phyloP scores from a whole-genome alignment of 73 alveolate genomes.

The Paramecium primaurelia region DNA sequence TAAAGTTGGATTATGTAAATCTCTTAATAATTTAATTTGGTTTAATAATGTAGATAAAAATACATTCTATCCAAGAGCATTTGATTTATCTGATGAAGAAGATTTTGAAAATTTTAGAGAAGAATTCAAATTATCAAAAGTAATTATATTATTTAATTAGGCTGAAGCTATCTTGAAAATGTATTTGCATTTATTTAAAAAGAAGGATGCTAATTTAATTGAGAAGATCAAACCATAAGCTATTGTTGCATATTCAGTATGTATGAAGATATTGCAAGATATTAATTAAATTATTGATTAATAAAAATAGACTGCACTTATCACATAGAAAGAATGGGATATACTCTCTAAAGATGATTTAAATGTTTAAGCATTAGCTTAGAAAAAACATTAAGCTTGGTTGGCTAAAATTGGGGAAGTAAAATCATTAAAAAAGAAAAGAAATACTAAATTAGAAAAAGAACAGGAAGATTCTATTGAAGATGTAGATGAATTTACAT shows the following conservation, averaged over 20 bases:
- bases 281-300: slow-evolving; percentile 88
- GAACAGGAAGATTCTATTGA: slow-evolving; percentile 72
- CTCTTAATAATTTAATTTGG: slow-evolving; percentile 88
- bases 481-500: slow-evolving; percentile 63
- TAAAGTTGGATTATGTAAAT: slow-evolving; percentile 89
- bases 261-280: slow-evolving; percentile 82
- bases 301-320: slow-evolving; percentile 65
- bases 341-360: slow-evolving; percentile 88
- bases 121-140: slow-evolving; percentile 90
- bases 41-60: slow-evolving; percentile 89
- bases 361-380: slow-evolving; percentile 67
- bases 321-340: slow-evolving; percentile 91
- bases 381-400: slow-evolving; percentile 74
- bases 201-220: slow-evolving; percentile 43
- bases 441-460: slow-evolving; percentile 58
- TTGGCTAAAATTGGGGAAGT: slow-evolving; percentile 66
- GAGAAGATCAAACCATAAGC: slow-evolving; percentile 72
- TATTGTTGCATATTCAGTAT: slow-evolving; percentile 77
- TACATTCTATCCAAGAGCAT: slow-evolving; percentile 95
- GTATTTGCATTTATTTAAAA: slow-evolving; percentile 37
- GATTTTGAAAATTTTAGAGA: slow-evolving; percentile 90
- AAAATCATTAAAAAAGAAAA: slow-evolving; percentile 74
- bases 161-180: slow-evolving; percentile 72
- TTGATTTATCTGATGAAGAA: slow-evolving; percentile 87
- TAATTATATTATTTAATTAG: slow-evolving; percentile 68